These are phyloP conservation scores for Podospora appendiculata DNA, from an alignment of 495 filamentous ascomycete species.

Conservation along the genomic window DNA sequence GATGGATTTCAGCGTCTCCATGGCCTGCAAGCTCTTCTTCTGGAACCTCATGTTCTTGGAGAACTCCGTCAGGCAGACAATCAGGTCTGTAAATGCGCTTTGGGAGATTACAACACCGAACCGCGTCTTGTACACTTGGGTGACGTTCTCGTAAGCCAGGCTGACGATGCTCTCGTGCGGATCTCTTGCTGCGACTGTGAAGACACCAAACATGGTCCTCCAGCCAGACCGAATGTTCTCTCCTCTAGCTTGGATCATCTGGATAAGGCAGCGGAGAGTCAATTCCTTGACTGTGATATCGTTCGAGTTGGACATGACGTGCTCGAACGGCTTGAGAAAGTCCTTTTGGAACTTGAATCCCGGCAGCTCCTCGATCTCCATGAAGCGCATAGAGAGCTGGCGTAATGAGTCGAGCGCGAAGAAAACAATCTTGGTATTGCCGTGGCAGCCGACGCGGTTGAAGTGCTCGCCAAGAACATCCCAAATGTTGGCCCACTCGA, in stretches of 20 bases:
- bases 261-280: conserved; percentile 91
- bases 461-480: conserved; percentile 93
- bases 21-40: conserved; percentile 94
- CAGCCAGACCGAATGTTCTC: conserved; percentile 96
- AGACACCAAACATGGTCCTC: conserved; percentile 99
- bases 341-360: conserved; percentile 99
- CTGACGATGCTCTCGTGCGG: conserved; percentile 94
- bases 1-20: conserved; percentile 86
- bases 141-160: conserved; percentile 91
- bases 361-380: conserved; percentile 95
- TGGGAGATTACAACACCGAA: conserved; percentile 95
- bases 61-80: conserved; percentile 95
- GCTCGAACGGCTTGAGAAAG: conserved; percentile 95
- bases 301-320: conserved; percentile 88
- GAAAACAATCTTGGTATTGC: conserved; percentile 91
- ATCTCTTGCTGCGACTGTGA: conserved; percentile 89
- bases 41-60: conserved; percentile 97
- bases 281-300: conserved; percentile 94
- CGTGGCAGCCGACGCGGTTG: conserved; percentile 92
- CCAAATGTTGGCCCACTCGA: conserved; percentile 98
- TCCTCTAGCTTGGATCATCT: conserved; percentile 96
- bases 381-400: conserved; percentile 94
- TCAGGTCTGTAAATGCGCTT: conserved; percentile 90
- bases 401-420: conserved; percentile 92
- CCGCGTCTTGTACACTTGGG: conserved; percentile 94